Evolutionary conservation across 768 basidiomycete genomes (phyloP), one percentile per base, ranked within the genome.

Genomic region (Suillus placidus): DNA sequence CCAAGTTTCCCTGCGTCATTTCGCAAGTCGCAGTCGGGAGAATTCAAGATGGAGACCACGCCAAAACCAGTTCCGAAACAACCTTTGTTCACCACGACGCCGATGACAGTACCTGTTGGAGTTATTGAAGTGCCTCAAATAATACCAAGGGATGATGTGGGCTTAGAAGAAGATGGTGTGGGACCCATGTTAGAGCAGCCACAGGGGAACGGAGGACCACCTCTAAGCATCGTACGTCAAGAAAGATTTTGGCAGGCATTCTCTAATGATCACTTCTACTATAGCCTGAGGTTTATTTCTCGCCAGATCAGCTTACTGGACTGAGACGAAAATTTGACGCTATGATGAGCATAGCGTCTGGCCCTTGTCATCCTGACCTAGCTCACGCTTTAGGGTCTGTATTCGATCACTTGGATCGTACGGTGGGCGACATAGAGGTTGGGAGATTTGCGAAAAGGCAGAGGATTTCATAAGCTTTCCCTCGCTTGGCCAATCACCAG

Each of bases 401-500:
- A 16, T 78, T 77, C 34, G 73, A 78, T 57, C 76, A 77, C 38
- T 77, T 77, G 63, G 76, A 77, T 52, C 73, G 72, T 60, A 75
- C 76, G 26, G 69, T 65, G 34, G 68, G 67, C 10, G 76, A 77
- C 6, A 49, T 74, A 40, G 75, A 76, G 56, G 47, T 72, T 14
- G 67, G 66, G 61, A 63, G 76, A 45, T 52, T 65, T 8, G 66
- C 69, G 32, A 76, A 76, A 62, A 76, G 75, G 55, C 73, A 56
- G 55, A 67, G 75, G 58, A 69, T 71, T 18, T 73, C 76, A 40
- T 68, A 64, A 63, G 26, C 16, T 58, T 56, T 26, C 6, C 10
- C 26, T 58, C 26, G 16, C 38, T 40, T 40, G 37, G 38, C 9
- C 14, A 26, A 10, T 30, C 14, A 58, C 16, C 57, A 58, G 10